Conservation (phyloP, 129 eudicot species). For the Ambrosia artemisiifolia region DNA sequence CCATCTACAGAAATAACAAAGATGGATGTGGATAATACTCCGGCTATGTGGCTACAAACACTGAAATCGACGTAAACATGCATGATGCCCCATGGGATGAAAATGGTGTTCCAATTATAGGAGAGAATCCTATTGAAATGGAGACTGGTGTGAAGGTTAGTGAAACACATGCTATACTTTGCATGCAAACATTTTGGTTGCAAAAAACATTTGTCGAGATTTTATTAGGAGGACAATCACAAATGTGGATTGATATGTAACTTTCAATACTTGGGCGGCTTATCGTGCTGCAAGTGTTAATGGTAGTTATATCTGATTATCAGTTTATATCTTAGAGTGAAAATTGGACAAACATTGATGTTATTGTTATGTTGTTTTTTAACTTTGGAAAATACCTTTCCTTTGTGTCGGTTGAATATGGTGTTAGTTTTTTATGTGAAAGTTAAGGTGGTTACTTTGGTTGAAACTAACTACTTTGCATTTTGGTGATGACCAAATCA, state of each 20-base stretch:
- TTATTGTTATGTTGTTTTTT: too few species aligned
- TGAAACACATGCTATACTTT: neutral
- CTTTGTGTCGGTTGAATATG: too few species aligned
- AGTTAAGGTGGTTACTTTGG: too few species aligned
- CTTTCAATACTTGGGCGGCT: neutral
- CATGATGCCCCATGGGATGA: conserved; percentile 71
- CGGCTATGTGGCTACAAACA: conserved; percentile 33
- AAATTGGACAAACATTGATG: too few species aligned
- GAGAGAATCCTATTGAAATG: conserved; percentile 58
- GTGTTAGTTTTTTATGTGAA: too few species aligned
- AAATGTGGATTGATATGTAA: neutral
- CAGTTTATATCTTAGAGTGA: too few species aligned
- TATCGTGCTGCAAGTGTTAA: neutral
- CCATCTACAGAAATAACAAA: conserved; percentile 52
- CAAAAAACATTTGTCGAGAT: too few species aligned
- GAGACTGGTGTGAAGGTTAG: conserved; percentile 78
- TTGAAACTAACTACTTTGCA: too few species aligned
- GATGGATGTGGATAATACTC: conserved; percentile 71
- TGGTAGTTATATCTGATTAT: too few species aligned
- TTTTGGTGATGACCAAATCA: too few species aligned
- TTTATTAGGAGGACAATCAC: neutral
- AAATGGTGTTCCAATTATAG: conserved; percentile 56
- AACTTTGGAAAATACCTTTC: too few species aligned
- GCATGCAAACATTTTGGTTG: neutral
- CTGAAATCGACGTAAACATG: conserved; percentile 72